Evolutionary conservation across 495 filamentous ascomycete species (phyloP).

Genomic region (Neurospora hispaniola): DNA sequence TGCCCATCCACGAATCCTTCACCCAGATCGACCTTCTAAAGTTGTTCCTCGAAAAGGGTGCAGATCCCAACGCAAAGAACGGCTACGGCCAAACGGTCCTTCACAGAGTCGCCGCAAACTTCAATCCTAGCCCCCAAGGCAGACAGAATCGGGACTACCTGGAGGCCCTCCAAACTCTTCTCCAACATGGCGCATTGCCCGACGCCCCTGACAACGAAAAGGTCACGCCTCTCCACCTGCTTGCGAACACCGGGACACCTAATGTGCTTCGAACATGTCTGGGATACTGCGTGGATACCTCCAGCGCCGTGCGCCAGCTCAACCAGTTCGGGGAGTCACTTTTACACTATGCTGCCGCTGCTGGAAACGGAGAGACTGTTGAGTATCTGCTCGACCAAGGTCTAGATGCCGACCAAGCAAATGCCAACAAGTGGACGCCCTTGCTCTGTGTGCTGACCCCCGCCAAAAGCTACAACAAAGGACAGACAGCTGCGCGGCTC

Average conservation of each 20-base stretch:
- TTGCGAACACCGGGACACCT: conserved; percentile 1
- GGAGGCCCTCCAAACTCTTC: not conserved
- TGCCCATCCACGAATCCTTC: not conserved
- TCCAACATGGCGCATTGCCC: conserved; percentile 6
- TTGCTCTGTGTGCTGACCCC: conserved; percentile 15
- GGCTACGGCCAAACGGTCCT: not conserved
- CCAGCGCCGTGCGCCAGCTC: not conserved
- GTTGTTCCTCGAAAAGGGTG: not conserved
- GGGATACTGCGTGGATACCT: not conserved
- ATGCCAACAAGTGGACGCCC: conserved; percentile 15
- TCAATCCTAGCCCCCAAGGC: not conserved
- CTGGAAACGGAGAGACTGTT: conserved; percentile 6
- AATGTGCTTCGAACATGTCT: conserved; percentile 10
- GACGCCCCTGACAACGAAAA: conserved; percentile 3
- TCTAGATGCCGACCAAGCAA: conserved; percentile 10
- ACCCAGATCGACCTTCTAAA: not conserved
- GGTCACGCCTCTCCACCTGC: conserved; percentile 7
- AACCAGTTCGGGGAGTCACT: conserved; percentile 9
- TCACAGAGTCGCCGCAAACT: not conserved
- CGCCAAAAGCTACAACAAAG: not conserved
- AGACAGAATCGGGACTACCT: not conserved
- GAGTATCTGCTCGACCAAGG: conserved; percentile 10
- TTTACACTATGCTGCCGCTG: conserved; percentile 15
- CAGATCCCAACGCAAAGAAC: not conserved
- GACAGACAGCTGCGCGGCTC: not conserved